Conservation (phyloP, 805 yeast genomes). For the Ogataea salicorniae region DNA sequence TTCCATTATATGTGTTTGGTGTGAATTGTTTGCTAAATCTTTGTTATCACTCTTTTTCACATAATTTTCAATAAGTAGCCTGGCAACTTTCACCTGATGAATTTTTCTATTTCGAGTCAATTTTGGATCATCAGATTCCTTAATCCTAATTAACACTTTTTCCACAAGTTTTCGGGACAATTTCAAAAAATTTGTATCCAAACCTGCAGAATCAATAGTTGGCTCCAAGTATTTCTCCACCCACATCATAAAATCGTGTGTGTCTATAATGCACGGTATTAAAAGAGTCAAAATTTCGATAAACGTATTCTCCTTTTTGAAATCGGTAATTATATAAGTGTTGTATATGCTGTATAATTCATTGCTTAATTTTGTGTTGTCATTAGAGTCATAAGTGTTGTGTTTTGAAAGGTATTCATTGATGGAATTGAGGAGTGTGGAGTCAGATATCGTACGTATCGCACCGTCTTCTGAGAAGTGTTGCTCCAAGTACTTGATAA, state of each 20-base stretch:
- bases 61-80: constrained; percentile 16
- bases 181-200: constrained; percentile 29
- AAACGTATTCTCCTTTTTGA: constrained; percentile 34
- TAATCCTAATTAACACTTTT: constrained; percentile 2
- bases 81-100: constrained; percentile 16
- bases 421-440: constrained; percentile 1
- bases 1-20: constrained; percentile 22
- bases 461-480: constrained; percentile 2
- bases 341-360: constrained; percentile 34
- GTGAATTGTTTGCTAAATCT: background rate
- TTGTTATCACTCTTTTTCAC: constrained; percentile 20
- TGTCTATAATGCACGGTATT: constrained; percentile 28
- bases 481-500: constrained; percentile 10
- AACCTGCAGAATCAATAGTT: constrained; percentile 58
- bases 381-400: constrained; percentile 29
- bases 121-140: constrained; percentile 5
- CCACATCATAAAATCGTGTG: constrained; percentile 41
- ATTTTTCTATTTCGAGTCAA: constrained; percentile 3
- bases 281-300: constrained; percentile 34
- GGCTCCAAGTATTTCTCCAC: constrained; percentile 41
- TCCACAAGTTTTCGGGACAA: constrained; percentile 6
- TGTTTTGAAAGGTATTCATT: constrained; percentile 26
- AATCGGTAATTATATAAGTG: constrained; percentile 26
- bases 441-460: background rate
- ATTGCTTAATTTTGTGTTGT: constrained; percentile 30